These are phyloP conservation scores for Acer saccharum DNA, from an alignment of 345 rosid genomes.

Conservation along the genomic window DNA sequence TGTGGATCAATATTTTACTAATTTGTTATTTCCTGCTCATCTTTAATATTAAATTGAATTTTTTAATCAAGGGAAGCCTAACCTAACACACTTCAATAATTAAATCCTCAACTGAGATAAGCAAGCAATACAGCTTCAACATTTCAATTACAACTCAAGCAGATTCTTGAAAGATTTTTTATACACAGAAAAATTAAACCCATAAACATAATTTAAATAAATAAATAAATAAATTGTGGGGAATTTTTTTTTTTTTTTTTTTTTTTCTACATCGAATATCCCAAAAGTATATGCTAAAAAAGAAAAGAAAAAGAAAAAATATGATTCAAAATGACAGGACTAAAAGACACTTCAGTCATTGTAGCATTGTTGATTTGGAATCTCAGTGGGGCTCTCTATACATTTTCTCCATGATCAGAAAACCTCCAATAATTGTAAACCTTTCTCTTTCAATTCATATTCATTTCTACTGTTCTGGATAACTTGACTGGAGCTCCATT, in stretches of 20 bases:
- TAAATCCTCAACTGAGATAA: not conserved
- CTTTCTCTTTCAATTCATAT: conserved; percentile 13
- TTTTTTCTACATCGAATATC: conserved; percentile 21
- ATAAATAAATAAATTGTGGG: conserved; percentile 8
- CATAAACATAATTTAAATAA: not conserved
- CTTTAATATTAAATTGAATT: not conserved
- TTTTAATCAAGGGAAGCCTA: not conserved
- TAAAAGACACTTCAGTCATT: conserved; percentile 25
- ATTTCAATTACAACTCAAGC: conserved; percentile 3
- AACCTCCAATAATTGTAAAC: conserved; percentile 11
- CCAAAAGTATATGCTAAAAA: conserved; percentile 27
- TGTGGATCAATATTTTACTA: not conserved
- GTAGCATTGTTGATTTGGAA: conserved; percentile 33
- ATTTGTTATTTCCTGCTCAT: not conserved
- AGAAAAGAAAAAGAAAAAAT: not conserved
- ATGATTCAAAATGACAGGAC: not conserved
- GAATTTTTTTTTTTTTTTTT: no score
- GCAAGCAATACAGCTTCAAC: not conserved
- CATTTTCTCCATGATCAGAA: conserved; percentile 1
- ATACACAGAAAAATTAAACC: not conserved
- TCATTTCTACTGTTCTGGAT: conserved; percentile 14
- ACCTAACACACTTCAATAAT: not conserved
- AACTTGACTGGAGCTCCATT: conserved; percentile 1
- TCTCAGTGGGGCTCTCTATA: conserved; percentile 37
- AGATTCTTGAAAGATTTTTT: not conserved